These are phyloP conservation scores for Phaeosphaeria sp. DNA, from an alignment of 2,329 filamentous ascomycete genomes.

Conservation along the genomic window DNA sequence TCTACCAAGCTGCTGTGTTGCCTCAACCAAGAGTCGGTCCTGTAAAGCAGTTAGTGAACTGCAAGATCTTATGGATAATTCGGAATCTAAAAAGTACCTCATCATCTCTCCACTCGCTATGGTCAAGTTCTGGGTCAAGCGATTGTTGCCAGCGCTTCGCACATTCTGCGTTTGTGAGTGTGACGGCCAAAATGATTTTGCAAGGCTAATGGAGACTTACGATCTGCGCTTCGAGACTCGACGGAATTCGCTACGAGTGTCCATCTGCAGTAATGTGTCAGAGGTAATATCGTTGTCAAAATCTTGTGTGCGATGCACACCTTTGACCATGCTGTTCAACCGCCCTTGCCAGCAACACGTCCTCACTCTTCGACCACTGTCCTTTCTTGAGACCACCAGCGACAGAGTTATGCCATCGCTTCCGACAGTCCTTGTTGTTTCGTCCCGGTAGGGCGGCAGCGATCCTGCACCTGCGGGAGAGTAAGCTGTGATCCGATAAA, in stretches of 20 bases:
- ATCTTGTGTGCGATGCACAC: conserved; percentile 19
- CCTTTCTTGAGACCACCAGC: conserved; percentile 51
- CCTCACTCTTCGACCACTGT: conserved; percentile 49
- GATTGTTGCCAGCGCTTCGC: conserved; percentile 57
- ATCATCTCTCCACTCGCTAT: conserved; percentile 47
- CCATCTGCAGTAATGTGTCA: conserved; percentile 45
- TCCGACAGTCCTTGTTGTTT: conserved; percentile 56
- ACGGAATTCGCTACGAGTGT: conserved; percentile 51
- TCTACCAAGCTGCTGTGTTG: conserved; percentile 41
- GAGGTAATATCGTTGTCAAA: not conserved
- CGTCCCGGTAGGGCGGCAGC: conserved; percentile 48
- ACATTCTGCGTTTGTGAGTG: conserved; percentile 47
- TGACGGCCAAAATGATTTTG: not conserved
- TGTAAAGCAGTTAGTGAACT: conserved; percentile 9
- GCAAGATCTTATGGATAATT: not conserved
- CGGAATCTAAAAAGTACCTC: conserved; percentile 28
- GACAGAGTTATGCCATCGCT: conserved; percentile 52
- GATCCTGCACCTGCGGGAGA: conserved; percentile 40
- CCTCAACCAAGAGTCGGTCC: conserved; percentile 41
- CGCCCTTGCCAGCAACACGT: conserved; percentile 40
- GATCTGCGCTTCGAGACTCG: conserved; percentile 49
- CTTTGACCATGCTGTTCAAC: conserved; percentile 48
- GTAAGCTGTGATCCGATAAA: conserved; percentile 5
- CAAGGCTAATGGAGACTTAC: conserved; percentile 31
- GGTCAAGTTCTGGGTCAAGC: conserved; percentile 52